Base-by-base conservation (phyloP, 176 grass and related monocot genomes). In the Rhynchospora breviuscula region DNA sequence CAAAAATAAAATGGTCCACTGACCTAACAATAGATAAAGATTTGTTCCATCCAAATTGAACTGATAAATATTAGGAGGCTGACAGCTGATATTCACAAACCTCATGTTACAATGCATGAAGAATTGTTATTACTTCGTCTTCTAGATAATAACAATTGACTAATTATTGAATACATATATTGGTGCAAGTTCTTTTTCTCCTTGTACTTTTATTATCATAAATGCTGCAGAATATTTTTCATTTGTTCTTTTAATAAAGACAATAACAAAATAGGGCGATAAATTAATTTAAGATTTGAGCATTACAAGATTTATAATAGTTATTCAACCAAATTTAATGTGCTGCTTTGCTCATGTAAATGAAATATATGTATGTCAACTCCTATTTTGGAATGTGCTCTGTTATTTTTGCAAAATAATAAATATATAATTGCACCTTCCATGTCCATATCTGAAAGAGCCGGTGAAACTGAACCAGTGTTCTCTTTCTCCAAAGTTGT, bases 401-500 rank as follows among this genome's bases (percentile, higher is more conserved):
- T 70, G 43, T 45, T 54, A 10, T 18, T 84, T 49, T 19, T 72
- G 67, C 71, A 43, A 1, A 15, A 17, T 5, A 83, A 49, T 7
- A 79, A 79, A 15, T 19, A 45, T 33, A 45, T 81, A 84, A 52
- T 60, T 73, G 63, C 64, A 95, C 96, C 96, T 58, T 91, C 93
- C 95, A 98, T 94, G 79, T 98, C 93, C 92, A 93, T 99, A 84
- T 99, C 93, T 23, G 96, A 95, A 11, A 93, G 86, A 57, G 92
- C 81, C 8, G 85, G 83, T 22, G 90, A 90, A 87, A 78, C 81
- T 22, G 60, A 60, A 82, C 47, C 12, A 9, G 6, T 56, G 85
- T 0, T 15, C 44, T 52, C 82, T 87, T 45, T 54, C 31, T 25
- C 31, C 23, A 80, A 79, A 54, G 10, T 52, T 25, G 13, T 67